Evolutionary conservation across 768 basidiomycete genomes (phyloP).

Genomic region (Lactifluus subvellereus): DNA sequence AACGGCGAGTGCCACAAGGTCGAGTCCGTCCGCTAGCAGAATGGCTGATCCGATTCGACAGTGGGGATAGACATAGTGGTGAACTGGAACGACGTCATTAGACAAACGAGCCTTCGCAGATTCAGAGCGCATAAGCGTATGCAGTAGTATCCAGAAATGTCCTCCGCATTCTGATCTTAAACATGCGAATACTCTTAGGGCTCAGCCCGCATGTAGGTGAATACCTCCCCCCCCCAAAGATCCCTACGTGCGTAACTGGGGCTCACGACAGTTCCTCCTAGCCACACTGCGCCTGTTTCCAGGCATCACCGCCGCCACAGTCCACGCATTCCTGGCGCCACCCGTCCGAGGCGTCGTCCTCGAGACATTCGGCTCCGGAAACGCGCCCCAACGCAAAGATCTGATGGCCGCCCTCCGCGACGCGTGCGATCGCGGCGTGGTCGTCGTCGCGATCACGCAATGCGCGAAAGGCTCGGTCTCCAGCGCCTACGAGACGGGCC

Average conservation of each 20-base stretch:
- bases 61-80: slow-evolving; percentile 89
- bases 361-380: slow-evolving; percentile 90
- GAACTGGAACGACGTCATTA: slow-evolving; percentile 82
- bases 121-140: slow-evolving; percentile 79
- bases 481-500: slow-evolving; percentile 76
- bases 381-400: slow-evolving; percentile 79
- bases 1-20: slow-evolving; percentile 46
- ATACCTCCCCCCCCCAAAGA: slow-evolving; percentile 25
- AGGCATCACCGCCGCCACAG: slow-evolving; percentile 69
- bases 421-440: slow-evolving; percentile 75
- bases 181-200: slow-evolving; percentile 36
- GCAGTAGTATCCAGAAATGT: background rate
- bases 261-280: slow-evolving; percentile 29
- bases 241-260: background rate
- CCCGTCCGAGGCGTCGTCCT: slow-evolving; percentile 79
- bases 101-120: slow-evolving; percentile 70
- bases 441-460: slow-evolving; percentile 90
- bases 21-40: background rate
- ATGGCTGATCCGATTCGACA: slow-evolving; percentile 26
- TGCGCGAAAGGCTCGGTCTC: slow-evolving; percentile 84
- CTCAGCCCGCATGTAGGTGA: slow-evolving; percentile 79
- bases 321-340: slow-evolving; percentile 69
- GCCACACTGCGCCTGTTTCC: slow-evolving; percentile 83
- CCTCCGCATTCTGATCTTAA: background rate
- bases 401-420: slow-evolving; percentile 70